These are phyloP conservation scores for Colletotrichum truncatum DNA, from an alignment of 2,329 filamentous ascomycete species.

Conservation along the genomic window DNA sequence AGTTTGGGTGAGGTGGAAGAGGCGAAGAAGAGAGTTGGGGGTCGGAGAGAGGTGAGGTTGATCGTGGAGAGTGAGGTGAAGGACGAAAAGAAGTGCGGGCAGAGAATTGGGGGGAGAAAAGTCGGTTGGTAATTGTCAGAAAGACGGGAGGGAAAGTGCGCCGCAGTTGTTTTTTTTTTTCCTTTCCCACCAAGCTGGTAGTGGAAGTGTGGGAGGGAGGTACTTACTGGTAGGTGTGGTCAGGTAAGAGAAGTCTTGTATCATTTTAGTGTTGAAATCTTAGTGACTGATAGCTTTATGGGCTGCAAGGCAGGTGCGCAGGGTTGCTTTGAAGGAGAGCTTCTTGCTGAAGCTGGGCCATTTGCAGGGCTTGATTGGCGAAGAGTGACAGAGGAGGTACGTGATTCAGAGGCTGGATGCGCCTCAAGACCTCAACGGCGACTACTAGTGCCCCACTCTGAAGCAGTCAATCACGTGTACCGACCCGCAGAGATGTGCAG, in stretches of 20 bases:
- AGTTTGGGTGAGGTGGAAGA: constrained; percentile 36
- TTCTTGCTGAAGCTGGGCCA: neutral
- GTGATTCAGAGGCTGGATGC: neutral
- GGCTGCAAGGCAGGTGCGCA: neutral
- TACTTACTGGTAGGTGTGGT: constrained; percentile 5
- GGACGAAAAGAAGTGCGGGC: constrained; percentile 33
- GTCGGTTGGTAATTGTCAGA: constrained; percentile 34
- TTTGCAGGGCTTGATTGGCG: constrained; percentile 1
- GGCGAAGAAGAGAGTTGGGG: constrained; percentile 37
- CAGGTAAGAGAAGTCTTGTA: neutral
- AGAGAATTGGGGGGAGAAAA: constrained; percentile 39
- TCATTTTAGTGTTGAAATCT: neutral
- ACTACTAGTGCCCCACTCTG: constrained; percentile 1
- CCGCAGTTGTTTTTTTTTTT: constrained; percentile 14
- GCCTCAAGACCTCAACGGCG: constrained; percentile 15
- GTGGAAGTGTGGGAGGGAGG: constrained; percentile 5
- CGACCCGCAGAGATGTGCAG: neutral
- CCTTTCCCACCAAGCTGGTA: neutral
- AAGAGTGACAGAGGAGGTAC: constrained; percentile 8
- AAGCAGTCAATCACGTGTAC: constrained; percentile 6
- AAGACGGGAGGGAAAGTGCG: constrained; percentile 34
- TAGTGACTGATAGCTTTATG: constrained; percentile 1
- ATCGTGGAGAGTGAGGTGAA: constrained; percentile 35
- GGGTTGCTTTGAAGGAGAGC: constrained; percentile 11
- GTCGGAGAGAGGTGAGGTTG: constrained; percentile 33